Percentiles rank a stretch among this genome's conserved stretches.
Conservation (phyloP, 2,329 filamentous ascomycete species). For the Monosporascus sp. region DNA sequence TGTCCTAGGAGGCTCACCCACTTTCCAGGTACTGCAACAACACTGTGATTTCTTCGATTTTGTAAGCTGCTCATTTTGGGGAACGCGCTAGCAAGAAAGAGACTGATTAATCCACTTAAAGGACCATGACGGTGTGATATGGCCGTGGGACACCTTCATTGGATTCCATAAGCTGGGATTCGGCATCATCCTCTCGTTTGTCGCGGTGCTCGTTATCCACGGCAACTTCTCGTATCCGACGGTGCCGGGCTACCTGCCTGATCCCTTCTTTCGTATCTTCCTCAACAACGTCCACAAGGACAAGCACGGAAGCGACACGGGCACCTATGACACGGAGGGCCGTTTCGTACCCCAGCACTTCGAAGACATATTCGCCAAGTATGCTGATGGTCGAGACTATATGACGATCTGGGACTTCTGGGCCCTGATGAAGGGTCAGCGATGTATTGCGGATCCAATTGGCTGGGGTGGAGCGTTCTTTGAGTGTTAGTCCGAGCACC, state of each 20-base stretch:
- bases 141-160: slow-evolving; percentile 43
- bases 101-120: slow-evolving; percentile 2
- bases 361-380: slow-evolving; percentile 46
- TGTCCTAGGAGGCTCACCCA: neutral
- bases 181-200: slow-evolving; percentile 33
- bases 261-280: slow-evolving; percentile 33
- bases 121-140: slow-evolving; percentile 47
- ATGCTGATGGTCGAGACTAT: slow-evolving; percentile 32
- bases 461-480: slow-evolving; percentile 25
- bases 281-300: slow-evolving; percentile 19
- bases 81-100: too few species aligned
- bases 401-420: slow-evolving; percentile 32
- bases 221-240: slow-evolving; percentile 45
- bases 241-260: slow-evolving; percentile 33
- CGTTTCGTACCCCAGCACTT: slow-evolving; percentile 44
- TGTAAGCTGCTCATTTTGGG: slow-evolving; percentile 4
- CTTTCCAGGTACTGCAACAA: slow-evolving; percentile 42
- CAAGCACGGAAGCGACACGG: slow-evolving; percentile 41
- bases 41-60: slow-evolving; percentile 47
- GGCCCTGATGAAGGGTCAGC: slow-evolving; percentile 33
- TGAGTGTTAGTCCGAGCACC: slow-evolving; percentile 23
- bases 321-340: slow-evolving; percentile 42
- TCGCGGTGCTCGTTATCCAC: slow-evolving; percentile 44
- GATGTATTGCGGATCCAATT: slow-evolving; percentile 36
- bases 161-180: slow-evolving; percentile 43